Base-by-base conservation (phyloP, 306 rosid genomes). In the Castanea crenata region DNA sequence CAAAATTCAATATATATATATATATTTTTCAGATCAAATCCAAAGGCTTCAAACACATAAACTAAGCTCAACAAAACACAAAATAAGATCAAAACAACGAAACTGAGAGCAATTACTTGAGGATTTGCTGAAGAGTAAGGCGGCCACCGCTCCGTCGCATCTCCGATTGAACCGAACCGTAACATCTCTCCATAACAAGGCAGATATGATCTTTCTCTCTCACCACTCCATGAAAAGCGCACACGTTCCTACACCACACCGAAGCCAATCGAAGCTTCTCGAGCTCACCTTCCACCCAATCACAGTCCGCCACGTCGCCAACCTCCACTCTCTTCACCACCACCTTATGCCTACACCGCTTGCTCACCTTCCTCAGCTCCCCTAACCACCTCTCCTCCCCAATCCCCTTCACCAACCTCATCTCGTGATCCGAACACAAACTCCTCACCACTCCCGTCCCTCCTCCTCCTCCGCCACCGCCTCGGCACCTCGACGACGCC, bases 231-330 rank as follows among this genome's bases (percentile, higher is more conserved):
- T 91, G 99, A 83, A 95, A 95, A 8, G 97, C 88, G 74, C 99
- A 95, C 49, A 95, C 93, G 82, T 95, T 95, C 80, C 99, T 88
- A 52, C 99, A 95, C 99, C 99, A 95, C 97, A 93, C 88, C 29
- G 99, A 93, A 11, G 98, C 91, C 61, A 92, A 84, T 34, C 96
- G 92, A 91, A 95, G 83, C 84, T 82, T 88, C 78, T 93, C 98
- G 19, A 95, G 85, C 77, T 91, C 91, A 78, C 89, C 96, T 55
- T 84, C 85, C 76, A 92, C 91, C 98, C 97, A 93, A 73, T 93
- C 94, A 85, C 90, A 85, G 81, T 89, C 91, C 82, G 86, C 85
- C 74, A 88, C 97, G 69, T 89, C 95, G 58, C 34, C 70, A 56
- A 89, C 63, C 5, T 69, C 83, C 57, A 87, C 94, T 86, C 87